Base-by-base conservation (phyloP, 139 green algal species). In the Chlorella sorokiniana region DNA sequence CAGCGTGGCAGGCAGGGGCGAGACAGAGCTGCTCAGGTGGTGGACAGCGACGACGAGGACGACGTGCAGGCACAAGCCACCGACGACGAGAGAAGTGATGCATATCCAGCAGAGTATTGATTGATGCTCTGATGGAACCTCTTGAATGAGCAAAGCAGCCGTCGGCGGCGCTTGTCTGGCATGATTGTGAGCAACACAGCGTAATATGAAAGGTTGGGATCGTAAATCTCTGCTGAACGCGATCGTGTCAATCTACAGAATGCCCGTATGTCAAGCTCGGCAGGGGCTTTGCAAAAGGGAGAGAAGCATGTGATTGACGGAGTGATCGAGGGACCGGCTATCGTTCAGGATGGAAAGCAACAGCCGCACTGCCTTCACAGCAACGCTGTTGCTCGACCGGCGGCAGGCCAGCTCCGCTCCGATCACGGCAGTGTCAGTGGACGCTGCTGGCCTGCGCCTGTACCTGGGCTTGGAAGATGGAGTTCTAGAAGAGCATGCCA, bases 401-500 rank as follows among this genome's bases (percentile, higher is more conserved):
- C 35, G 73, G 10, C 54, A 79, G 52, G 73, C 35, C 73, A 69
- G n/a, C 51, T 27, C 11, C 29, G 65, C 86, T 23, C 6, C 70
- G 45, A 79, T 90, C 42, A 89, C 83, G 6, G 59, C 74, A 1
- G 73, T 88, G 27, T 84, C 79, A 33, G 74, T 92, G 9, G 72
- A 81, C 59, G 23, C 63, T 3, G 31, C 35, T 23, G 85, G 78
- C 29, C 41, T 33, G 16, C 54, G 56, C 3, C 37, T 91, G 25
- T 92, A 88, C 62, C 22, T 91, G 18, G 88, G 88, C 4, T 62
- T 90, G 4, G 86, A 83, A 33, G 88, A 91, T 83, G 88, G 88
- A 10, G 52, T 87, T 59, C 73, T 92, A 27, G 87, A 91, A 69
- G 85, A 90, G 69, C 72, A 91, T 81, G 67, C 75, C 3, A 62